Evolutionary conservation across 163 green algal species (phyloP).

Genomic region (Chlorella variabilis): DNA sequence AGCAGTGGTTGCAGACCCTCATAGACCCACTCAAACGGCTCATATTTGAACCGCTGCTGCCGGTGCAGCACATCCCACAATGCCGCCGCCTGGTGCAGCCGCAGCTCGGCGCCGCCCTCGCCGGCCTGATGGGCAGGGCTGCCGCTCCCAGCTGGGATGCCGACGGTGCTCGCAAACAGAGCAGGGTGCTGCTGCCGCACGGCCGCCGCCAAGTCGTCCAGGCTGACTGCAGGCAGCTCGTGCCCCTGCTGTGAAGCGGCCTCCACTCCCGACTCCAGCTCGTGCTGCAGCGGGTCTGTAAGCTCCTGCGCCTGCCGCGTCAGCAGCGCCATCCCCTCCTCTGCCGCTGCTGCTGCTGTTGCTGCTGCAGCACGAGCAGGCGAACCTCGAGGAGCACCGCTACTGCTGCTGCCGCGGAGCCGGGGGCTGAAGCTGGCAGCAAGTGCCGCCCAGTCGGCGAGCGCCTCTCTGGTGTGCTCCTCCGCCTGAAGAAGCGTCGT

Average conservation of each 20-base stretch:
- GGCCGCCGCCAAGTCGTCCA: constrained; percentile 6
- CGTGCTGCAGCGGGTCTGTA: constrained; percentile 18
- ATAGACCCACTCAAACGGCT: constrained; percentile 88
- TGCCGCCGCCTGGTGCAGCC: neutral
- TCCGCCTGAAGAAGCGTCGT: constrained; percentile 7
- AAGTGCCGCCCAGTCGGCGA: constrained; percentile 36
- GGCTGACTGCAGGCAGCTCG: neutral
- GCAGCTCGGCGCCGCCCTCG: neutral
- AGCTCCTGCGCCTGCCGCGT: constrained; percentile 15
- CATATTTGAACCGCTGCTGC: constrained; percentile 46
- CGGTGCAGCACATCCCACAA: constrained; percentile 52
- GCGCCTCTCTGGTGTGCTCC: constrained; percentile 29
- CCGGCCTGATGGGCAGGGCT: neutral
- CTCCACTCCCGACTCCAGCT: neutral
- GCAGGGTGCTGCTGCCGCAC: constrained; percentile 1
- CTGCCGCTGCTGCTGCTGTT: neutral
- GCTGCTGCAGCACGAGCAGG: neutral
- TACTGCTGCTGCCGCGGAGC: neutral
- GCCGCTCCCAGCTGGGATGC: too few species aligned
- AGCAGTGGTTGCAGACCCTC: constrained; percentile 71
- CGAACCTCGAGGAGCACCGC: neutral
- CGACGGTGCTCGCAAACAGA: constrained; percentile 1
- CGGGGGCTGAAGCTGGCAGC: neutral
- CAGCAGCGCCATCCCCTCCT: constrained; percentile 36
- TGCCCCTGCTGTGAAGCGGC: constrained; percentile 7